phyloP scores from a whole-genome alignment of 1,284 basidiomycete genomes.

The Irpex sp. region DNA sequence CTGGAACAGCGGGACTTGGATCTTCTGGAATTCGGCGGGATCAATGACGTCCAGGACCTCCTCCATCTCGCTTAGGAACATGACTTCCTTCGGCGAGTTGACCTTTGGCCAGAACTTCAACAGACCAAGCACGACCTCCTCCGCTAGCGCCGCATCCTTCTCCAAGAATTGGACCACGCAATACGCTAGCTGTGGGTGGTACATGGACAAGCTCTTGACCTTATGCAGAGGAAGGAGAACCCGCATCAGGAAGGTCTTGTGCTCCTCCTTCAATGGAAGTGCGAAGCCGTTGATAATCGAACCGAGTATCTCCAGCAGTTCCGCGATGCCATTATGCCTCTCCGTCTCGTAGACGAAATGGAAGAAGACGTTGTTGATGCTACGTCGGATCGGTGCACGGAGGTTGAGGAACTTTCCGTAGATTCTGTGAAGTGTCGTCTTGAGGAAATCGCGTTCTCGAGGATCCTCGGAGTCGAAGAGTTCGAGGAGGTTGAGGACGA shows the following conservation, averaged over 20 bases:
- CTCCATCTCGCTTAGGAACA: slow-evolving; percentile 99
- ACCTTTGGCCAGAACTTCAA: slow-evolving; percentile 99
- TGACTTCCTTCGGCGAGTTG: slow-evolving; percentile 99
- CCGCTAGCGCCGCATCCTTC: slow-evolving; percentile 90
- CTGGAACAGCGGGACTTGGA: slow-evolving; percentile 91
- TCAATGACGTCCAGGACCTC: slow-evolving; percentile 99
- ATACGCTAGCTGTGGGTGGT: slow-evolving; percentile 98
- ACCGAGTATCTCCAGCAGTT: slow-evolving; percentile 96
- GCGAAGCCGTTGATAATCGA: slow-evolving; percentile 99
- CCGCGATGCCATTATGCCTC: slow-evolving; percentile 98
- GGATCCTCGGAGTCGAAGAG: slow-evolving; percentile 99
- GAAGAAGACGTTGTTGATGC: slow-evolving; percentile 99
- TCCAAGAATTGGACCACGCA: slow-evolving; percentile 99
- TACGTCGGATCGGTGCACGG: slow-evolving; percentile 96
- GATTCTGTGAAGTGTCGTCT: slow-evolving; percentile 98
- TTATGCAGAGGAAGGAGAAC: slow-evolving; percentile 98
- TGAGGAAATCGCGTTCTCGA: slow-evolving; percentile 97
- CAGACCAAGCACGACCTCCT: slow-evolving; percentile 94
- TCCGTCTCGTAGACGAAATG: slow-evolving; percentile 99
- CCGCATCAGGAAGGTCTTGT: slow-evolving; percentile 96
- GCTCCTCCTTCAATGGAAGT: slow-evolving; percentile 96
- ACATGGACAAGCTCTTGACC: slow-evolving; percentile 94
- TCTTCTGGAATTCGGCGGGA: slow-evolving; percentile 94
- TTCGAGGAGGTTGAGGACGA: slow-evolving; percentile 95
- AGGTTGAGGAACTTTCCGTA: slow-evolving; percentile 99